A percentile compares a stretch with the other conserved stretches of the same genome.
Evolutionary conservation across 768 basidiomycete genomes (phyloP).

Genomic region (Pulveroboletus sp.): DNA sequence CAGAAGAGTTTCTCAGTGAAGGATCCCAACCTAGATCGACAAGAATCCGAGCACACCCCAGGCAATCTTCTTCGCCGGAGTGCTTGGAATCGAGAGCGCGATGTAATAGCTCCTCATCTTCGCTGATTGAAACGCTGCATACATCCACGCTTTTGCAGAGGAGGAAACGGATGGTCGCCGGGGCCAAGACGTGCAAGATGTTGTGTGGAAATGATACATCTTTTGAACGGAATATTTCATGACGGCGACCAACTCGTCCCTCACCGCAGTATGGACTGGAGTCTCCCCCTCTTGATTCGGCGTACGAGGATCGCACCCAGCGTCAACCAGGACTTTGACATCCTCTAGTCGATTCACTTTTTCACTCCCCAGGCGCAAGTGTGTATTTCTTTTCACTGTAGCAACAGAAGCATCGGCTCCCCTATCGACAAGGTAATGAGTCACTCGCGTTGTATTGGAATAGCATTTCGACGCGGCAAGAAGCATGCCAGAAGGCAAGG

Average conservation of each 20-base stretch:
- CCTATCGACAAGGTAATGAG: background rate
- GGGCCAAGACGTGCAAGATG: background rate
- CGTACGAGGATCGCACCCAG: background rate
- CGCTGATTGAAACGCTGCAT: background rate
- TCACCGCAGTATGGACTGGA: background rate
- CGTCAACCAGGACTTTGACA: slow-evolving; percentile 1
- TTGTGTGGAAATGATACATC: background rate
- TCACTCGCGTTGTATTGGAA: background rate
- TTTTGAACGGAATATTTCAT: background rate
- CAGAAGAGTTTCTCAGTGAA: background rate
- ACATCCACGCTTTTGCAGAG: background rate
- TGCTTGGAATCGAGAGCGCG: background rate
- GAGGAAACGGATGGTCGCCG: background rate
- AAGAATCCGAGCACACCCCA: background rate
- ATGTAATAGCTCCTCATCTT: background rate
- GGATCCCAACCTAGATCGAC: background rate
- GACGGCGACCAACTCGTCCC: background rate
- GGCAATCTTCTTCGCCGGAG: background rate
- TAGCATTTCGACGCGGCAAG: background rate
- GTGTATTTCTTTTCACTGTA: background rate
- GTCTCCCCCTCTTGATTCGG: background rate
- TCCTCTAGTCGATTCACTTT: background rate
- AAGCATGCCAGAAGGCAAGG: background rate
- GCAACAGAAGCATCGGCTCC: background rate
- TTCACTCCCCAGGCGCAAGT: background rate